These are phyloP conservation scores for Toxicodendron radicans DNA, from an alignment of 345 rosid species.

Conservation along the genomic window DNA sequence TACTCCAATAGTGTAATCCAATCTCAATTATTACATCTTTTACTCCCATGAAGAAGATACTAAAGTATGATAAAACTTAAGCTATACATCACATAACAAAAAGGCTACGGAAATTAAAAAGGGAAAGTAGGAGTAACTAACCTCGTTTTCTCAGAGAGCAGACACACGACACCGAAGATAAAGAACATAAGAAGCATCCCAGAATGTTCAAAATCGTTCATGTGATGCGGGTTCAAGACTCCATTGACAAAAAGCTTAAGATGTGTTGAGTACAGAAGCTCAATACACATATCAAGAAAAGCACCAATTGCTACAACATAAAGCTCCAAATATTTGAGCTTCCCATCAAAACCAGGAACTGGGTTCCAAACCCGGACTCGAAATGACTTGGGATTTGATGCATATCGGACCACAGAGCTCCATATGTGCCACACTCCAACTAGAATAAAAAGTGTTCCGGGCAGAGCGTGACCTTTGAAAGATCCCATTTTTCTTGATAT, in stretches of 20 bases:
- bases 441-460: constrained; percentile 75
- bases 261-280: constrained; percentile 91
- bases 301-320: constrained; percentile 75
- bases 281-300: constrained; percentile 77
- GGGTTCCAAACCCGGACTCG: constrained; percentile 86
- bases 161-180: constrained; percentile 58
- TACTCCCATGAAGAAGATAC: neutral
- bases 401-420: constrained; percentile 64
- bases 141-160: constrained; percentile 86
- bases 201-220: constrained; percentile 94
- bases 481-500: constrained; percentile 66
- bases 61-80: neutral
- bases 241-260: constrained; percentile 79
- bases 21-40: neutral
- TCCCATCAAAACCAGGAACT: constrained; percentile 78
- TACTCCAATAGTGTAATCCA: neutral
- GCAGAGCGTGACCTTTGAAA: constrained; percentile 87
- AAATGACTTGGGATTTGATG: constrained; percentile 61
- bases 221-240: constrained; percentile 75
- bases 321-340: constrained; percentile 76
- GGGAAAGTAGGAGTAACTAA: constrained; percentile 25
- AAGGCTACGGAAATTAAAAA: constrained; percentile 2
- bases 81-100: neutral
- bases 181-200: constrained; percentile 99
- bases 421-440: constrained; percentile 90